Percentiles rank a stretch among this genome's conserved stretches.
These are phyloP conservation scores for Alternaria infectoria DNA, from an alignment of 2,329 filamentous ascomycete species.

Conservation along the genomic window DNA sequence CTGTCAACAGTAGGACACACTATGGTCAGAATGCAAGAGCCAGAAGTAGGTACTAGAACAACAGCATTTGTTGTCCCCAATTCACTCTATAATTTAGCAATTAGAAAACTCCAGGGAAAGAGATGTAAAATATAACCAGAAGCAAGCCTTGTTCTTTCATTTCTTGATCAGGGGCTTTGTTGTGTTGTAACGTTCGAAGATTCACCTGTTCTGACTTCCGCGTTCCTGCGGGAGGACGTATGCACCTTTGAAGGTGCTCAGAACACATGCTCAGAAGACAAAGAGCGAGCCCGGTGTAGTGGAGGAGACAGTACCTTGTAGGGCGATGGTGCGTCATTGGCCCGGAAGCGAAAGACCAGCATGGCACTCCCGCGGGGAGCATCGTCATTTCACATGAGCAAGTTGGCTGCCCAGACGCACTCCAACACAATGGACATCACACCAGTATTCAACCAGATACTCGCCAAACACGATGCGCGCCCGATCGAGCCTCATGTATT, in stretches of 20 bases:
- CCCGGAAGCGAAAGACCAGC: constrained; percentile 24
- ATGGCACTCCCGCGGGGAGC: constrained; percentile 31
- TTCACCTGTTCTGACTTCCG: not conserved
- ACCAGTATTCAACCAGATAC: constrained; percentile 70
- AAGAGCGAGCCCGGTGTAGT: not conserved
- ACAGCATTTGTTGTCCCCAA: not conserved
- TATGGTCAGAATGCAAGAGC: not conserved
- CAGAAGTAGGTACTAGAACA: not conserved
- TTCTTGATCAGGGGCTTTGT: not conserved
- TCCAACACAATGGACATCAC: constrained; percentile 64
- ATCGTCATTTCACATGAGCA: constrained; percentile 32
- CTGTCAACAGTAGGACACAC: not conserved
- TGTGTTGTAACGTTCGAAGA: not conserved
- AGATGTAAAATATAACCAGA: not conserved
- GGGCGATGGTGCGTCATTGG: constrained; percentile 22
- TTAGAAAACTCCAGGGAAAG: not conserved
- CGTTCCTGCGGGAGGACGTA: not conserved
- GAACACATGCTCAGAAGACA: not conserved
- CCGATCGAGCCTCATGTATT: constrained; percentile 55
- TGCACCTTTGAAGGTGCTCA: not conserved
- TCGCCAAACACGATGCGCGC: constrained; percentile 65
- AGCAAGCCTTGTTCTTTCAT: not conserved
- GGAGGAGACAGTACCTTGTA: not conserved
- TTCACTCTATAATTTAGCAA: not conserved
- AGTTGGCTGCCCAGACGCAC: constrained; percentile 8